Evolutionary conservation across 345 rosid genomes (phyloP), one percentile per base, ranked within the genome.

Genomic region (Hypericum androsaemum): DNA sequence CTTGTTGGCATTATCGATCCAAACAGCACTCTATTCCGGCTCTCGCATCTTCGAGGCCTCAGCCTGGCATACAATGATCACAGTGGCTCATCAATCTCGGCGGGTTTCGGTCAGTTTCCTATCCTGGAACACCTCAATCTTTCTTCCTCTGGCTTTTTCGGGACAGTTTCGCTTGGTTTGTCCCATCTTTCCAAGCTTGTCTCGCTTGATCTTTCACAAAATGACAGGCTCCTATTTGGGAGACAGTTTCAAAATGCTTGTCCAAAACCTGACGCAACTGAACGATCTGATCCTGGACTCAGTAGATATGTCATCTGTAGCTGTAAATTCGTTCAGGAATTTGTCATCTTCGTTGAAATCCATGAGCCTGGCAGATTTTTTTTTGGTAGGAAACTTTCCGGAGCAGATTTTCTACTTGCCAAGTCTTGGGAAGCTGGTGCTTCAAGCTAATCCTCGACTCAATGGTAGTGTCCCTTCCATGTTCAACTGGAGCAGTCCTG

Each of bases 11-110:
- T 8, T 3, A 8, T 68, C 7, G 41, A 6, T 37, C 22, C 66
- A 5, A 54, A 72, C 12, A 64, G 50, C 45, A 49, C 14, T 15
- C 62, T 65, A 12, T 65, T 73, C 15, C 50, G 14, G 16, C 69
- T 69, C 37, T 32, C 45, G 0, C 58, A 59, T 10, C 60, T 75
- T 6, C 70, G 40, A 13, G 12, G 10, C 5, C 64, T 76, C 2
- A 56, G 69, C n/a, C 73, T 73, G 0, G 56, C 71, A 49, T 8
- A 3, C 48, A 66, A 73, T 45, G 2, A 61, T 15, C 71, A 72
- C 63, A 32, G 6, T 6, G 0, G 0, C 37, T 59, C 69, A 16
- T 0, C 7, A 0, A 43, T 72, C 11, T 15, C 69, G 2, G 16
- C 66, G 2, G n/a, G 36, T 6, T 61, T 69, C 5, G 14, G 52